Percentiles rank a stretch among this genome's conserved stretches.
These are phyloP conservation scores for Prunus campanulata DNA, from an alignment of 306 rosid species.

Conservation along the genomic window DNA sequence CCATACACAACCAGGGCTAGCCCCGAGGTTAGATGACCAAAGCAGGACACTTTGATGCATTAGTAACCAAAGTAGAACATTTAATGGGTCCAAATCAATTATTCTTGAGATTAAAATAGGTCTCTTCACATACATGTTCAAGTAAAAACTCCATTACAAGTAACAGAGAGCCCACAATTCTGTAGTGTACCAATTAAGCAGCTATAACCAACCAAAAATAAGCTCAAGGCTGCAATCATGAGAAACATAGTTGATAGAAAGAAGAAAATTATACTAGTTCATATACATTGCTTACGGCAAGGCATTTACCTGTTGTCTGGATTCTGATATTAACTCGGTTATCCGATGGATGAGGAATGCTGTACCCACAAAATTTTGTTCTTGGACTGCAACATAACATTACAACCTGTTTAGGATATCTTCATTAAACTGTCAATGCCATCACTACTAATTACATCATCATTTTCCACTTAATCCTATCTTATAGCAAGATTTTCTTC, in stretches of 20 bases:
- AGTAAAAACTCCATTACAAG: neutral
- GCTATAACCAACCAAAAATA: neutral
- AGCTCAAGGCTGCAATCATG: neutral
- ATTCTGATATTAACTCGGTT: slow-evolving; percentile 75
- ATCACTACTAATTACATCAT: neutral
- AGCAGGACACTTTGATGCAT: neutral
- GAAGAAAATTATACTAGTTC: slow-evolving; percentile 5
- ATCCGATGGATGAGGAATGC: slow-evolving; percentile 93
- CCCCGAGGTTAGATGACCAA: neutral
- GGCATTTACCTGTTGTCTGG: slow-evolving; percentile 70
- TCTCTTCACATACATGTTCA: neutral
- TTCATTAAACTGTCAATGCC: neutral
- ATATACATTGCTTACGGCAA: neutral
- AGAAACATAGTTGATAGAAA: neutral
- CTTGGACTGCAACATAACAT: slow-evolving; percentile 61
- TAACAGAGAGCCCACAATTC: neutral
- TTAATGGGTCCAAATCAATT: neutral
- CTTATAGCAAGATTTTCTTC: neutral
- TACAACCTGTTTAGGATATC: neutral
- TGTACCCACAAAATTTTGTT: slow-evolving; percentile 67
- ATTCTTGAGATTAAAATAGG: neutral
- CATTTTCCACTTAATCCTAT: neutral
- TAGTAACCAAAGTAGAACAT: neutral
- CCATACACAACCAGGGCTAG: neutral
- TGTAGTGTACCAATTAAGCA: neutral